phyloP scores from a whole-genome alignment of 331 rosid species.

The Saraca asoca region DNA sequence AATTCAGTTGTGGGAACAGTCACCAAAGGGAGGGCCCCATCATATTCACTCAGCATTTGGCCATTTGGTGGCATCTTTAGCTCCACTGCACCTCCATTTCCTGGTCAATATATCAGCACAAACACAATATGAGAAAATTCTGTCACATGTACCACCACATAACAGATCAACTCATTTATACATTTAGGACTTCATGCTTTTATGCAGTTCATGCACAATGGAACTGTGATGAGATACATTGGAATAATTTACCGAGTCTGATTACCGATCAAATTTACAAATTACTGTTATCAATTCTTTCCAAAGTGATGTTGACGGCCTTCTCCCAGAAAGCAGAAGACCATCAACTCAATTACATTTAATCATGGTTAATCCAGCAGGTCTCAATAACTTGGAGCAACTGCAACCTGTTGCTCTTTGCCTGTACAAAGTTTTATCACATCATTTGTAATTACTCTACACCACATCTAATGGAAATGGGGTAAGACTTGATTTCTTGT shows the following conservation, averaged over 20 bases:
- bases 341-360: slow-evolving; percentile 13
- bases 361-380: no score
- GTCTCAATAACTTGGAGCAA: no score
- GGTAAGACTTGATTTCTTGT: no score
- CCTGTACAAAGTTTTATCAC: no score
- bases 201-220: background rate
- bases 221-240: no score
- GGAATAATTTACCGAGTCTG: no score
- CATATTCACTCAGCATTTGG: slow-evolving; percentile 59
- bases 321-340: slow-evolving; percentile 15
- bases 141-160: no score
- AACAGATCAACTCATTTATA: slow-evolving; percentile 15
- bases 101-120: slow-evolving; percentile 44
- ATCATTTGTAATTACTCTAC: no score
- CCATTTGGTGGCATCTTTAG: slow-evolving; percentile 61
- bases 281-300: slow-evolving; percentile 24
- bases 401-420: no score
- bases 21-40: slow-evolving; percentile 74
- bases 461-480: no score
- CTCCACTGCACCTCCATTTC: slow-evolving; percentile 58
- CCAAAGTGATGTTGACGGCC: background rate
- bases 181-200: background rate
- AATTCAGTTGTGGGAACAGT: slow-evolving; percentile 71
- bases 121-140: no score
- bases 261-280: slow-evolving; percentile 28